Percentiles rank a stretch among this genome's conserved stretches.
These are phyloP conservation scores for Crithidia brevicula DNA, from an alignment of 208 protist species.

Conservation along the genomic window DNA sequence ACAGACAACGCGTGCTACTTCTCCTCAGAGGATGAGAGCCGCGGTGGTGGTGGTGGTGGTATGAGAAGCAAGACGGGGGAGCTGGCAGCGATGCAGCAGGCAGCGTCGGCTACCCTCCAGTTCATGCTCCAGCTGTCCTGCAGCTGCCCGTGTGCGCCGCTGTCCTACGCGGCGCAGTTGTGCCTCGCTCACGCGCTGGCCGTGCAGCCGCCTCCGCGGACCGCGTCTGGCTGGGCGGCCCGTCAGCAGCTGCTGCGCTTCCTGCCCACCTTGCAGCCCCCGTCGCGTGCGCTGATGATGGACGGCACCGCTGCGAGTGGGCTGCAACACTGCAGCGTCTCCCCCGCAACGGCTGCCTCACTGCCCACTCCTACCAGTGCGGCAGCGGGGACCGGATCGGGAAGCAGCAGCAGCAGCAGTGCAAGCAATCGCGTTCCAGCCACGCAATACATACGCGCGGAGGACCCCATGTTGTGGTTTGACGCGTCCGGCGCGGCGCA, in stretches of 20 bases:
- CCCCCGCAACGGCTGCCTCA: not conserved
- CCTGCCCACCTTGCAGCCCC: conserved; percentile 20
- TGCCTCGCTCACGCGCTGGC: conserved; percentile 57
- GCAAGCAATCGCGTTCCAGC: conserved; percentile 14
- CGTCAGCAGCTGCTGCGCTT: conserved; percentile 32
- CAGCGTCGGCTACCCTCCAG: conserved; percentile 47
- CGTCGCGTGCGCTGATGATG: conserved; percentile 4
- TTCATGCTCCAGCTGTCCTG: conserved; percentile 63
- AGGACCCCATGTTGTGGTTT: conserved; percentile 34
- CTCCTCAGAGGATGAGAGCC: conserved; percentile 8
- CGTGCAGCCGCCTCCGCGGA: conserved; percentile 18
- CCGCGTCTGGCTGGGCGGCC: conserved; percentile 4
- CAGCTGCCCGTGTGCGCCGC: conserved; percentile 66
- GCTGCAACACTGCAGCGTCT: not conserved
- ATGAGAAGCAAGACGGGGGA: not conserved
- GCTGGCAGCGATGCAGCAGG: conserved; percentile 28
- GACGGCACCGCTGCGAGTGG: not conserved
- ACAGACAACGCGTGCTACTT: not conserved
- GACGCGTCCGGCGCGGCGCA: conserved; percentile 21
- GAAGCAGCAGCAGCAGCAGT: not conserved
- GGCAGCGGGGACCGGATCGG: not conserved
- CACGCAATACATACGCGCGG: conserved; percentile 31
- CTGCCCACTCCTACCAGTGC: not conserved
- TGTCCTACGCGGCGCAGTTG: conserved; percentile 64
- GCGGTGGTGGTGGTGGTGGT: not conserved